Percentiles rank a stretch among this genome's conserved stretches.
phyloP scores from a whole-genome alignment of 345 rosid species.

The Carallia brachiata region DNA sequence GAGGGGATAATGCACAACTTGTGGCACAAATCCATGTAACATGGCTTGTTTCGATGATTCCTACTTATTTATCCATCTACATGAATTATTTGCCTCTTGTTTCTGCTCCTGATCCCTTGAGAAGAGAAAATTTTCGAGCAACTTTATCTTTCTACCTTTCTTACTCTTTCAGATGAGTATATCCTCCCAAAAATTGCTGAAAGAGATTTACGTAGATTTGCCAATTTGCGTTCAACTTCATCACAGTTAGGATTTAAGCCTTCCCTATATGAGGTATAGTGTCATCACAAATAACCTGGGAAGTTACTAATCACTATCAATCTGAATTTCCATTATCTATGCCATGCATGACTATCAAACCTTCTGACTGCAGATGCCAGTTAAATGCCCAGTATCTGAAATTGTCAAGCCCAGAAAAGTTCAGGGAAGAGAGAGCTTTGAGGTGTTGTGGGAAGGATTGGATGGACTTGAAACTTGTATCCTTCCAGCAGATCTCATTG shows the following conservation, averaged over 20 bases:
- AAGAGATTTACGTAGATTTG: constrained; percentile 69
- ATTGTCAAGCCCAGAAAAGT: constrained; percentile 66
- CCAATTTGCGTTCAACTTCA: constrained; percentile 53
- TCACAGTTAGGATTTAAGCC: constrained; percentile 44
- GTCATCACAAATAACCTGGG: not conserved
- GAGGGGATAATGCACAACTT: not conserved
- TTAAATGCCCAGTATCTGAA: constrained; percentile 70
- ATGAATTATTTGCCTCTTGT: not conserved
- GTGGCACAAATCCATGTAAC: not conserved
- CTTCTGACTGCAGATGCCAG: constrained; percentile 50
- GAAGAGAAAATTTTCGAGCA: not conserved
- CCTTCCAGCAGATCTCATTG: constrained; percentile 75
- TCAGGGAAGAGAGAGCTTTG: constrained; percentile 71
- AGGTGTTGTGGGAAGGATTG: constrained; percentile 67
- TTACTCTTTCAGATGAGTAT: constrained; percentile 59
- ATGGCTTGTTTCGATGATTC: not conserved
- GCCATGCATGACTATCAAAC: not conserved
- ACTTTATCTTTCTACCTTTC: not conserved
- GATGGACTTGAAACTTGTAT: constrained; percentile 62
- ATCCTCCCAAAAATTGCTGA: constrained; percentile 92
- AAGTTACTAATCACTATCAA: too few relatives aligned
- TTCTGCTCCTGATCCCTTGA: not conserved
- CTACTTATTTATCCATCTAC: not conserved
- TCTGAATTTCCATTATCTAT: not conserved
- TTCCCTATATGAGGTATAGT: constrained; percentile 47